phyloP scores from a whole-genome alignment of 1,139 yeast genomes.

The Hyphopichia buzzinii region DNA sequence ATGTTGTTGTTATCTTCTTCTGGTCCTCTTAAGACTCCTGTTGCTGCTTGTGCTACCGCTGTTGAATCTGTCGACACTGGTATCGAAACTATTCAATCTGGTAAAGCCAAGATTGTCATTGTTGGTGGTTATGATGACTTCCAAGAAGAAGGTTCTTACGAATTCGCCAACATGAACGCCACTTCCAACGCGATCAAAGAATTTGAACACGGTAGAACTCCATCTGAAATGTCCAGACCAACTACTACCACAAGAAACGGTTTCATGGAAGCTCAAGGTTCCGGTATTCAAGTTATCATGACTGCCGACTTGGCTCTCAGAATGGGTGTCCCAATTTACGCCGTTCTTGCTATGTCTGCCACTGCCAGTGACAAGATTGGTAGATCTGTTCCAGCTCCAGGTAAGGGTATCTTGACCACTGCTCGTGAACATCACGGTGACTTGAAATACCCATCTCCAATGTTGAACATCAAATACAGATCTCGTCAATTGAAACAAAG shows the following conservation, averaged over 20 bases:
- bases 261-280: conserved; percentile 99
- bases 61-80: conserved; percentile 96
- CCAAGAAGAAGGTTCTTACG: conserved; percentile 98
- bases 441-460: conserved; percentile 75
- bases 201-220: conserved; percentile 94
- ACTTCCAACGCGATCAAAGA: conserved; percentile 88
- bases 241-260: conserved; percentile 95
- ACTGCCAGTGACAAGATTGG: conserved; percentile 99
- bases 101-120: conserved; percentile 92
- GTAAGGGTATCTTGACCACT: conserved; percentile 97
- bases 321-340: conserved; percentile 99
- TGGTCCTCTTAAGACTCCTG: conserved; percentile 99
- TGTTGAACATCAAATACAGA: conserved; percentile 91
- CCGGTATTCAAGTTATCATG: conserved; percentile 98
- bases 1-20: conserved; percentile 96
- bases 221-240: conserved; percentile 98
- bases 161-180: conserved; percentile 98
- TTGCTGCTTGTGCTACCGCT: conserved; percentile 99
- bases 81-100: conserved; percentile 86
- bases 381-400: conserved; percentile 99
- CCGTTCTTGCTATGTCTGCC: conserved; percentile 89
- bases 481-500: conserved; percentile 85
- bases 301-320: conserved; percentile 87
- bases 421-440: conserved; percentile 91
- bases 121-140: conserved; percentile 99